Evolutionary conservation across 768 basidiomycete genomes (phyloP), one percentile per base, ranked within the genome.

Genomic region (Lyophyllum atratum): DNA sequence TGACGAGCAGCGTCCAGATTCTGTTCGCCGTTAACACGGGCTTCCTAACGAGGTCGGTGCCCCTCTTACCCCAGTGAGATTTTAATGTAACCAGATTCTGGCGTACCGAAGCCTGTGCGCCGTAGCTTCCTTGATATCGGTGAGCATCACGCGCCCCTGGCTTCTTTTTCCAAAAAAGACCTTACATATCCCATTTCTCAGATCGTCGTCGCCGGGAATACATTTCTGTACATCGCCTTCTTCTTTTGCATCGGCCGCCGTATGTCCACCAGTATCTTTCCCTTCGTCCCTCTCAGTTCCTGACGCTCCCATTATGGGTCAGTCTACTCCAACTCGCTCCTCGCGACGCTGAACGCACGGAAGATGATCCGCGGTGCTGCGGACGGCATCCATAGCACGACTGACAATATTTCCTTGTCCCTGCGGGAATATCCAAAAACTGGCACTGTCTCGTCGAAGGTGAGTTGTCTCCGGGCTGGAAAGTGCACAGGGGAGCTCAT

Each of bases 281-380:
- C 14, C 25, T 26, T 40, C 39, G 51, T 59, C 21, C 39, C 34
- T 33, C 14, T 17, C 26, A 21, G 4, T 2, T 28, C 10, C 51
- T 59, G 24, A 54, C 19, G n/a, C 34, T 52, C 42, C 56, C 40
- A 44, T 8, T 47, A 37, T n/a, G n/a, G 28, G 17, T 12, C 39
- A 85, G 83, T 86, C 4, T 86, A 85, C 64, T 79, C 81, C 39
- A 86, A 85, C 64, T 78, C 83, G 4, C 78, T 86, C n/a, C 76
- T 86, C 10, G 82, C 83, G 0, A 84, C 84, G 0, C 74, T 85
- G 49, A 86, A 86, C 49, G 81, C 81, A 11, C 74, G 84, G 5
- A 78, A 77, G 51, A 74, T 73, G 70, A 76, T 85, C 50, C 76
- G 77, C 37, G 72, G 68, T 8, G 63, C 75, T 0, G 69, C 70